phyloP scores from a whole-genome alignment of 2,329 filamentous ascomycete species.

The Rhytidhysteron rufulum region DNA sequence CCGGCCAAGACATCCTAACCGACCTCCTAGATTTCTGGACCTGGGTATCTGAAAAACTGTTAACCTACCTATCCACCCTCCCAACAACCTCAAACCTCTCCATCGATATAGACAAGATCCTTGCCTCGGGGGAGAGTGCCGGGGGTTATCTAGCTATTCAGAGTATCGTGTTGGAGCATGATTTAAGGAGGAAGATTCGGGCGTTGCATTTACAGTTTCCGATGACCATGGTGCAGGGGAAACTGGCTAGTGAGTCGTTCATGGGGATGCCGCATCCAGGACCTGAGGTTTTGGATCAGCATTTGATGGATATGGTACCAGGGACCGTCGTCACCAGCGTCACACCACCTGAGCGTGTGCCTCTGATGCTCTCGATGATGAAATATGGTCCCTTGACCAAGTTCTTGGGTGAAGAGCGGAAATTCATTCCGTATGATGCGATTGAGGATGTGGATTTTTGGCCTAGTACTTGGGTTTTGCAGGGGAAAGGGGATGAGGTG shows the following conservation, averaged over 20 bases:
- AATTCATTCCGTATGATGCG: conserved; percentile 22
- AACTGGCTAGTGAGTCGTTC: conserved; percentile 2
- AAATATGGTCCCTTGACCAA: conserved; percentile 19
- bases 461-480: conserved; percentile 28
- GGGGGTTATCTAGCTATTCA: conserved; percentile 38
- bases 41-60: conserved; percentile 35
- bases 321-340: conserved; percentile 17
- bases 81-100: conserved; percentile 8
- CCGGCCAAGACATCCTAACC: conserved; percentile 43
- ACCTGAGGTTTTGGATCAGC: conserved; percentile 15
- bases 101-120: conserved; percentile 22
- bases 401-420: conserved; percentile 22
- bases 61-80: conserved; percentile 13
- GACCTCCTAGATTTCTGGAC: conserved; percentile 49
- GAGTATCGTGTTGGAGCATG: conserved; percentile 18
- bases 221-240: conserved; percentile 18
- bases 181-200: conserved; percentile 18
- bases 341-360: conserved; percentile 14
- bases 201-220: conserved; percentile 25
- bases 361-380: conserved; percentile 14
- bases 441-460: conserved; percentile 20
- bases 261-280: conserved; percentile 9
- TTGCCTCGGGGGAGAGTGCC: conserved; percentile 35
- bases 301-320: conserved; percentile 15
- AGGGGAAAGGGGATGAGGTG: conserved; percentile 24